These are phyloP conservation scores for Pestalotiopsis sp. DNA, from an alignment of 2,329 filamentous ascomycete genomes.

Conservation along the genomic window DNA sequence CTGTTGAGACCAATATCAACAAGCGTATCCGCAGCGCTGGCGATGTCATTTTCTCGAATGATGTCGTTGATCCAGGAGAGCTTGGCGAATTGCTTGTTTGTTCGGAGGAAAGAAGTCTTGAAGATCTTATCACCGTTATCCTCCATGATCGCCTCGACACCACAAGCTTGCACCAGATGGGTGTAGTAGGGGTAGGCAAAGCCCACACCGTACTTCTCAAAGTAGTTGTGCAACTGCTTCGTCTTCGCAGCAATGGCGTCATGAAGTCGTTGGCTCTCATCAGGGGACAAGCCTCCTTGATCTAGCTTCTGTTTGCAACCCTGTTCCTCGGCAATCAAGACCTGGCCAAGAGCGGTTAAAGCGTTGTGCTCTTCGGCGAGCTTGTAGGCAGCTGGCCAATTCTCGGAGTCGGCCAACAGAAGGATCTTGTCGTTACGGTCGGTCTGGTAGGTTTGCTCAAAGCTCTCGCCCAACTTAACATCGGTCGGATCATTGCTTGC, in stretches of 20 bases:
- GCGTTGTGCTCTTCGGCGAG: conserved; percentile 62
- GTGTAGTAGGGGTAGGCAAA: conserved; percentile 82
- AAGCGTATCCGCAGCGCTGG: conserved; percentile 72
- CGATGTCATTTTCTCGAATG: conserved; percentile 73
- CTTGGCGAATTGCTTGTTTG: conserved; percentile 71
- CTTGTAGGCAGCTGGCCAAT: conserved; percentile 60
- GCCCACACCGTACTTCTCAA: conserved; percentile 64
- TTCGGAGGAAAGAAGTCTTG: conserved; percentile 78
- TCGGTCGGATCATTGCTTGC: conserved; percentile 46
- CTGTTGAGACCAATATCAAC: conserved; percentile 69
- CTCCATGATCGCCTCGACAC: conserved; percentile 70
- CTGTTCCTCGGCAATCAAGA: conserved; percentile 58
- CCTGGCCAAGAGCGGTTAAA: conserved; percentile 57
- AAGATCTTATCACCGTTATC: conserved; percentile 71
- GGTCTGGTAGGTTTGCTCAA: conserved; percentile 49
- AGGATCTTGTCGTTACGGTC: conserved; percentile 57
- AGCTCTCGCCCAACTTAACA: conserved; percentile 47
- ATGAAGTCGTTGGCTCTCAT: conserved; percentile 41
- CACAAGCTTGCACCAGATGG: conserved; percentile 69
- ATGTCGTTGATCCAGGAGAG: conserved; percentile 97
- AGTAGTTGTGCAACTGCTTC: conserved; percentile 52
- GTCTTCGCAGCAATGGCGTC: conserved; percentile 48
- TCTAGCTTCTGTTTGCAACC: conserved; percentile 37
- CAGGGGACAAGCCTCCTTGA: conserved; percentile 36
- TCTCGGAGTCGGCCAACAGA: conserved; percentile 54